Base-by-base conservation (phyloP, 2,329 filamentous ascomycete genomes). In the Hypoxylon sp. region DNA sequence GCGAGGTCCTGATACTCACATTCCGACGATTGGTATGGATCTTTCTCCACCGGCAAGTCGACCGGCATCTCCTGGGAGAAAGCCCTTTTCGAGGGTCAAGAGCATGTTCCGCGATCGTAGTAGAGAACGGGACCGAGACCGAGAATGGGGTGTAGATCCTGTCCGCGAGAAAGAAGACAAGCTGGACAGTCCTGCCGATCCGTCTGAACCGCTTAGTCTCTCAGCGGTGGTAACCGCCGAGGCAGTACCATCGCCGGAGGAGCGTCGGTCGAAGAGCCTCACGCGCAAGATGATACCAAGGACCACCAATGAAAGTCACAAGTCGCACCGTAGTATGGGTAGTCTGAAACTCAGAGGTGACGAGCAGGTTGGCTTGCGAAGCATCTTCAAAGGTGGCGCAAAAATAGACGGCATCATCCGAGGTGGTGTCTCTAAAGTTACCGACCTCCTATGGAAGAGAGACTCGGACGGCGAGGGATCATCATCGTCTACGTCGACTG, bases 341-440 rank as follows among this genome's bases (percentile, higher is more conserved):
- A 87, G 82, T 67, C 64, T 81, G n/a, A 78, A 76, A 18, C 72
- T 76, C 15, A 77, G 72, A 52, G 64, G 69, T 20, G 78, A 82
- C 33, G 78, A 83, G 50, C 71, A 74, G 33, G 85, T 84, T 8
- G 86, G 84, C 29, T 79, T 92, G 7, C 85, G 88, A 37, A 86
- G 88, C 5, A 88, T 97, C 43, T 89, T 97, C 75, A 94, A 92
- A 75, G 88, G 87, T 2, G 84, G 46, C 82, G 89, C 52, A n/a
- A 73, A 72, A 42, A 86, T 94, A 61, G 90, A 91, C 59, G 89
- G 85, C 24, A 82, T 91, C 24, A 83, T 96, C 40, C 81, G 83
- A 21, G 83, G 79, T 5, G 76, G 83, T 20, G 81, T 86, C 4
- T 83, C 81, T 21, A 84, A 81, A 65, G 72, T 86, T 11, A 79